These are phyloP conservation scores for Aureobasidium sp. DNA, from an alignment of 2,329 filamentous ascomycete genomes.

Conservation along the genomic window DNA sequence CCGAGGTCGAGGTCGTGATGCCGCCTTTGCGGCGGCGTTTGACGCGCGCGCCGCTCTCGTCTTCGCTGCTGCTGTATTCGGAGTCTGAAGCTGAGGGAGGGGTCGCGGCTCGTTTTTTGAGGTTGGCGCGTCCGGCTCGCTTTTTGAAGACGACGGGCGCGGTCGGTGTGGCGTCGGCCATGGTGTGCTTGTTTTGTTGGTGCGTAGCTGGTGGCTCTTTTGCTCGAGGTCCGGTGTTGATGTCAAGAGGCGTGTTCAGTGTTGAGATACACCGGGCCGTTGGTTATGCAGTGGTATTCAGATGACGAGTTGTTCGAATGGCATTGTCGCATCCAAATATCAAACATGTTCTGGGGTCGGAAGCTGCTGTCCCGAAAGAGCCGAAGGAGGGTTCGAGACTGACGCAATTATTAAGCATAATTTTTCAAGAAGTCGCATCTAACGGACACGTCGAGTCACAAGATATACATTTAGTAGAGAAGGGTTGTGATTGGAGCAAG, in stretches of 20 bases:
- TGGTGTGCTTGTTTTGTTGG: constrained; percentile 16
- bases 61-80: constrained; percentile 59
- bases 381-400: neutral
- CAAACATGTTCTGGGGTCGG: neutral
- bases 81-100: constrained; percentile 57
- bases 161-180: constrained; percentile 21
- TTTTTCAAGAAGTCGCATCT: neutral
- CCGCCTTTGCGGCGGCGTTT: constrained; percentile 69
- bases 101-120: constrained; percentile 72
- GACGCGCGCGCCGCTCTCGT: constrained; percentile 64
- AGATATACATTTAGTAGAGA: neutral
- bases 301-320: neutral
- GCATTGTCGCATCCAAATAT: neutral
- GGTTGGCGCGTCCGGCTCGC: constrained; percentile 65
- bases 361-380: neutral
- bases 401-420: constrained; percentile 8
- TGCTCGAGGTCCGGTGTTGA: neutral
- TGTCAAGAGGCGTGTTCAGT: neutral
- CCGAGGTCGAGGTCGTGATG: constrained; percentile 54
- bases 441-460: neutral
- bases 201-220: neutral
- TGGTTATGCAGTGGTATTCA: too few species aligned
- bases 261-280: neutral
- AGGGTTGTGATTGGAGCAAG: neutral
- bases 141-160: constrained; percentile 69